phyloP scores from a whole-genome alignment of 768 basidiomycete genomes.

The Tricholoma matsutake region DNA sequence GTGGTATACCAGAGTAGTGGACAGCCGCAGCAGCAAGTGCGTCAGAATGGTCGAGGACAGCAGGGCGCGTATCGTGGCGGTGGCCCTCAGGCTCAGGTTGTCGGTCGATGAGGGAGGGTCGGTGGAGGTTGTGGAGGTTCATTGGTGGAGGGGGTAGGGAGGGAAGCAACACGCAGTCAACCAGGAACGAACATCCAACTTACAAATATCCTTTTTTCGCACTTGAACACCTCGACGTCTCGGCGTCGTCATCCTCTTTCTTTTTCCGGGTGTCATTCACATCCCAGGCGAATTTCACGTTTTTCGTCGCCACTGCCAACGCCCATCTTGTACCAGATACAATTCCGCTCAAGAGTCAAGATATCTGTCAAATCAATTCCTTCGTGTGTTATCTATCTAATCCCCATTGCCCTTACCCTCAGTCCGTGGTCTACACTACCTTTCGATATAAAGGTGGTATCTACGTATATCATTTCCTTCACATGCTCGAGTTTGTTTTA shows the following conservation, averaged over 20 bases:
- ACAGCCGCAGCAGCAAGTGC: slow-evolving; percentile 19
- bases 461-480: slow-evolving; percentile 15
- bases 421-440: slow-evolving; percentile 11
- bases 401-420: slow-evolving; percentile 10
- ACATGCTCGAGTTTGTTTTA: neutral
- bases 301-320: slow-evolving; percentile 2
- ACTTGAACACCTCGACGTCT: slow-evolving; percentile 10
- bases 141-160: slow-evolving; percentile 1
- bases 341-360: neutral
- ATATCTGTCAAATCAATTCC: slow-evolving; percentile 2
- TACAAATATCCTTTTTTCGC: slow-evolving; percentile 7
- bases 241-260: slow-evolving; percentile 6
- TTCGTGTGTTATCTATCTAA: slow-evolving; percentile 14
- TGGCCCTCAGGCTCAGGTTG: slow-evolving; percentile 22
- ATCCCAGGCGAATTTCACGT: neutral
- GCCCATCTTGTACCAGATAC: slow-evolving; percentile 16
- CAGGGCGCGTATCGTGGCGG: slow-evolving; percentile 35
- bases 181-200: slow-evolving; percentile 9
- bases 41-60: slow-evolving; percentile 27
- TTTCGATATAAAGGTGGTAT: slow-evolving; percentile 15
- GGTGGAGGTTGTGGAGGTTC: neutral
- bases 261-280: slow-evolving; percentile 5
- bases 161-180: slow-evolving; percentile 9
- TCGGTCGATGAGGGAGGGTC: slow-evolving; percentile 29
- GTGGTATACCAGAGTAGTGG: slow-evolving; percentile 37